Percentiles rank a stretch among this genome's conserved stretches.
These are phyloP conservation scores for Neonectria neomacrospora DNA, from an alignment of 2,329 filamentous ascomycete species.

Conservation along the genomic window DNA sequence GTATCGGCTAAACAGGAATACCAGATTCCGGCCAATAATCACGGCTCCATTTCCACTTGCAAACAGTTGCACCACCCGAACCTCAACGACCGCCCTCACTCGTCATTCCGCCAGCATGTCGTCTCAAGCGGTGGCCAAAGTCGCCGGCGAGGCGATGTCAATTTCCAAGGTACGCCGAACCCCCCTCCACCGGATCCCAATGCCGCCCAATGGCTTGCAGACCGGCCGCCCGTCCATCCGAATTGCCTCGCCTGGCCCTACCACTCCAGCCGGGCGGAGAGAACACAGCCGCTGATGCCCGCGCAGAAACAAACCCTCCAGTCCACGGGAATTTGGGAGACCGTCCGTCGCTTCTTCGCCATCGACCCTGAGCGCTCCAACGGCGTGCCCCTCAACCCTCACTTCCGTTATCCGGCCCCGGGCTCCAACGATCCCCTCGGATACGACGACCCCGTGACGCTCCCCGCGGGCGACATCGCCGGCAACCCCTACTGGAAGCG, in stretches of 20 bases:
- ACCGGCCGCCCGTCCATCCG: conserved; percentile 21
- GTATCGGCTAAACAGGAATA: conserved; percentile 40
- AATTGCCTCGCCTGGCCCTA: conserved; percentile 31
- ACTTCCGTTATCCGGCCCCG: conserved; percentile 84
- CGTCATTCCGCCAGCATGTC: conserved; percentile 62
- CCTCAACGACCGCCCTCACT: conserved; percentile 38
- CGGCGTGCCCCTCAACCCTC: conserved; percentile 91
- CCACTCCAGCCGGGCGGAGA: conserved; percentile 8
- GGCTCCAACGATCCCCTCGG: conserved; percentile 53
- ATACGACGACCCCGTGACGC: conserved; percentile 62
- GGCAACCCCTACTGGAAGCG: conserved; percentile 80
- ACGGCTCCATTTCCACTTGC: conserved; percentile 45
- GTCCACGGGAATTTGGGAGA: conserved; percentile 88
- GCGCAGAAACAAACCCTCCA: conserved; percentile 94
- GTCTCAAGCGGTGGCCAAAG: conserved; percentile 68
- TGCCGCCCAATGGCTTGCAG: conserved; percentile 36
- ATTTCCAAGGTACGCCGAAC: conserved; percentile 66
- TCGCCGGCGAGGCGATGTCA: conserved; percentile 63
- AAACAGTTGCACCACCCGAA: conserved; percentile 43
- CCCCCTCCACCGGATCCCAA: conserved; percentile 19
- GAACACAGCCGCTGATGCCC: conserved; percentile 22
- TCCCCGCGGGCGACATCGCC: conserved; percentile 63
- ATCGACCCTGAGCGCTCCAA: conserved; percentile 90
- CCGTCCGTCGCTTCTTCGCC: conserved; percentile 79
- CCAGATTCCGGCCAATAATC: conserved; percentile 40